These are phyloP conservation scores for Pestalotiopsis sp. DNA, from an alignment of 2,329 filamentous ascomycete genomes.

Conservation along the genomic window DNA sequence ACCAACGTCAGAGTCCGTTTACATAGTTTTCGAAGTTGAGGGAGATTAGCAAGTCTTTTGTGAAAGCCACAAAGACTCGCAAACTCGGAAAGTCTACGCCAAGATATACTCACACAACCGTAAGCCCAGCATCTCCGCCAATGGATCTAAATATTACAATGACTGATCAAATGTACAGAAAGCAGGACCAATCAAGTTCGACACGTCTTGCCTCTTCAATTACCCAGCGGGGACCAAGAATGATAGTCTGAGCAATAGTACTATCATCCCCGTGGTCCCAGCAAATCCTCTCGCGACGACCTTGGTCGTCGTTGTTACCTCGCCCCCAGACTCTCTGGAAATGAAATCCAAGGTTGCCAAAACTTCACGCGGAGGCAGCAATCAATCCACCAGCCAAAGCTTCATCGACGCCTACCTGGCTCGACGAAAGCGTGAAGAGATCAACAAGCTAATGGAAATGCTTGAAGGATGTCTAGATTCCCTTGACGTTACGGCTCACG, in stretches of 20 bases:
- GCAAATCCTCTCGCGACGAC: constrained; percentile 2
- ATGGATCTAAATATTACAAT: too few species aligned
- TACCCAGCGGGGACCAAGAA: constrained; percentile 2
- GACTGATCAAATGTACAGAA: not conserved
- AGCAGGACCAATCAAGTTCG: not conserved
- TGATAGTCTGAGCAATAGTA: constrained; percentile 10
- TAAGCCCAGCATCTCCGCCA: not conserved
- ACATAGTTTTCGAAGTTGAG: not conserved
- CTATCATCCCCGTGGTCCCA: constrained; percentile 8
- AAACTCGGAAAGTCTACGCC: not conserved
- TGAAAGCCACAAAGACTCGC: not conserved
- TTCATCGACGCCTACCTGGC: constrained; percentile 14
- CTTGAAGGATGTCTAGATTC: constrained; percentile 13
- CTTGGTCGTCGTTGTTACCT: not conserved
- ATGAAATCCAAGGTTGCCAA: constrained; percentile 14
- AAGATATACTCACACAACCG: not conserved
- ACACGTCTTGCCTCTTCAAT: not conserved
- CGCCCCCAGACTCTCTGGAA: constrained; percentile 9
- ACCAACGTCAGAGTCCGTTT: not conserved
- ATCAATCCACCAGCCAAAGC: constrained; percentile 13
- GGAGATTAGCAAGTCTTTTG: not conserved
- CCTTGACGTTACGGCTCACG: not conserved
- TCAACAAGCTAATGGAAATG: constrained; percentile 16
- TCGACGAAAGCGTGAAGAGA: constrained; percentile 11
- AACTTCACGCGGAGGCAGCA: constrained; percentile 13